phyloP scores from a whole-genome alignment of 2,329 filamentous ascomycete species.

The Alternaria longipes region DNA sequence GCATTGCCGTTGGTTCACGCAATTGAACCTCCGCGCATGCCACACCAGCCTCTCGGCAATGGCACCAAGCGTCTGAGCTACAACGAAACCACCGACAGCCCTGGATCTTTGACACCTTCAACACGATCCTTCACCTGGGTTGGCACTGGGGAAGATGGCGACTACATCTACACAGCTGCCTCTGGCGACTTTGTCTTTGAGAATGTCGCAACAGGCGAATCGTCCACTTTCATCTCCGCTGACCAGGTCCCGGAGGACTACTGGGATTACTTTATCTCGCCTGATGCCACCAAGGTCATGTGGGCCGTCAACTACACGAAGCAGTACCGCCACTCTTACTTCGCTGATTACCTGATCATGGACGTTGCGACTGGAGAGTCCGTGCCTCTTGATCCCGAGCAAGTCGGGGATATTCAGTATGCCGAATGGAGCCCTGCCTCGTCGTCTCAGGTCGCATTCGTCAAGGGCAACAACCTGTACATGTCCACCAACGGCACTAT shows the following conservation, averaged over 20 bases:
- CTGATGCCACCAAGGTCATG: constrained; percentile 67
- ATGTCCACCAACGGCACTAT: constrained; percentile 65
- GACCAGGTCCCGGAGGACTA: constrained; percentile 65
- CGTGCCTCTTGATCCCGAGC: constrained; percentile 65
- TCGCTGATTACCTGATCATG: constrained; percentile 71
- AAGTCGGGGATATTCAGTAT: constrained; percentile 72
- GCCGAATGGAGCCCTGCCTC: constrained; percentile 66
- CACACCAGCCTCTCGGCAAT: constrained; percentile 64
- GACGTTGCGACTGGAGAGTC: constrained; percentile 67
- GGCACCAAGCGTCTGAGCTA: constrained; percentile 67
- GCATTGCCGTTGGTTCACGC: constrained; percentile 40
- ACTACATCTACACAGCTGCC: constrained; percentile 64
- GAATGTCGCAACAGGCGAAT: constrained; percentile 68
- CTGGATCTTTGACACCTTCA: constrained; percentile 53
- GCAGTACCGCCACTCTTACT: constrained; percentile 74
- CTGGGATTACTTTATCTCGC: constrained; percentile 68
- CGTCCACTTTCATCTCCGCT: constrained; percentile 66
- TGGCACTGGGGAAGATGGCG: constrained; percentile 66
- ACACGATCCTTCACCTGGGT: constrained; percentile 65
- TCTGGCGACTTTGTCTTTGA: constrained; percentile 67
- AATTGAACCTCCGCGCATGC: constrained; percentile 62
- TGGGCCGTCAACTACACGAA: constrained; percentile 73
- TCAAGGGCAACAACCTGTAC: constrained; percentile 72
- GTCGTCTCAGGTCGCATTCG: constrained; percentile 70
- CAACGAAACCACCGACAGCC: constrained; percentile 65